Evolutionary conservation across 2,329 filamentous ascomycete species (phyloP).

Genomic region (Dendryphion nanum): DNA sequence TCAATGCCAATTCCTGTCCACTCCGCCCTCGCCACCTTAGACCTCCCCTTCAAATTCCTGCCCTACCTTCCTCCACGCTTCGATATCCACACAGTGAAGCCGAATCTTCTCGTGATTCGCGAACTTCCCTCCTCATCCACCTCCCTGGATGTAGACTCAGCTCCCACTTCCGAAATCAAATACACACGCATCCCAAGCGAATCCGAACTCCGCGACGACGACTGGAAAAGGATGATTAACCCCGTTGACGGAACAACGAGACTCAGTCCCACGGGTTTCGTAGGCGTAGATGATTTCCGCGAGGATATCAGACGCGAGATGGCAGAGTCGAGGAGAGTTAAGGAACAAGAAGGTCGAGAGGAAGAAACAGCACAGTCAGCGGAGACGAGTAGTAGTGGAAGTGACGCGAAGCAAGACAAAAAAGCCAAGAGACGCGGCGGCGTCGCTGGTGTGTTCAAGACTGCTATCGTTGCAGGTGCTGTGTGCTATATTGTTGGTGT

Average conservation of each 20-base stretch:
- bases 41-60: conserved; percentile 27
- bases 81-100: conserved; percentile 27
- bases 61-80: conserved; percentile 24
- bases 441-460: conserved; percentile 24
- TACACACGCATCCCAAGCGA: neutral
- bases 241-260: conserved; percentile 36
- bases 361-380: neutral
- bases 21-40: conserved; percentile 25
- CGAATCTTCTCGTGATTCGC: conserved; percentile 32
- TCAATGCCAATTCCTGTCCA: conserved; percentile 22
- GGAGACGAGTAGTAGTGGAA: neutral
- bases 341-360: neutral
- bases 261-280: conserved; percentile 34
- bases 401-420: neutral
- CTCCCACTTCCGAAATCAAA: neutral
- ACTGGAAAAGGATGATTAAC: conserved; percentile 17
- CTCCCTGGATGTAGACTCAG: neutral
- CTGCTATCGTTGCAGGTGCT: conserved; percentile 27
- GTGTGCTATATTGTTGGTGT: conserved; percentile 34
- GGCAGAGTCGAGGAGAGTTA: neutral
- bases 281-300: conserved; percentile 22
- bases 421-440: conserved; percentile 10
- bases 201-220: neutral
- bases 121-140: conserved; percentile 4
- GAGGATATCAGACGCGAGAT: conserved; percentile 10